Percentiles rank a stretch among this genome's conserved stretches.
Evolutionary conservation across 768 basidiomycete species (phyloP).

Genomic region (Fistulinella prunicolor): DNA sequence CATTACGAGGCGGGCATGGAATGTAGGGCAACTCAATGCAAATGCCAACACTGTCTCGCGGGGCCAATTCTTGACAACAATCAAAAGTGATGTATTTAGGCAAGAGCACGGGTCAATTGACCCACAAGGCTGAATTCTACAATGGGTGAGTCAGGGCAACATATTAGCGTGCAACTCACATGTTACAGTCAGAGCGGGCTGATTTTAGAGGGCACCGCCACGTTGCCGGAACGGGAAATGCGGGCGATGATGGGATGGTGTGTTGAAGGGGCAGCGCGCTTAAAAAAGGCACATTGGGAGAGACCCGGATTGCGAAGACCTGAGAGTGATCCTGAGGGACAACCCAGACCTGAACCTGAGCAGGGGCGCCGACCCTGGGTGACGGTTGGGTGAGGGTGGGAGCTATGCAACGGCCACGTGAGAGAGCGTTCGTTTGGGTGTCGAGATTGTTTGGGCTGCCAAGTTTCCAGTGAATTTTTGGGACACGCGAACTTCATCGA

Average conservation of each 20-base stretch:
- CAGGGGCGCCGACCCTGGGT: background rate
- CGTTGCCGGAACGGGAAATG: background rate
- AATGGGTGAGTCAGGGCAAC: slow-evolving; percentile 19
- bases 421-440: slow-evolving; percentile 17
- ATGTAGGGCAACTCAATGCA: background rate
- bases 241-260: background rate
- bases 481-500: slow-evolving; percentile 17
- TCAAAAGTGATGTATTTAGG: slow-evolving; percentile 1
- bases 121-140: slow-evolving; percentile 5
- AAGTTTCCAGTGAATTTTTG: slow-evolving; percentile 6
- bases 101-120: background rate
- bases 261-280: background rate
- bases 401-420: slow-evolving; percentile 24
- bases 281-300: slow-evolving; percentile 1
- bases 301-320: slow-evolving; percentile 16
- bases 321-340: slow-evolving; percentile 9
- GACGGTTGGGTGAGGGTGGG: slow-evolving; percentile 19
- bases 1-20: slow-evolving; percentile 4
- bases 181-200: slow-evolving; percentile 1
- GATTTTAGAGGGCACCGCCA: slow-evolving; percentile 12
- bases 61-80: slow-evolving; percentile 5
- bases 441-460: slow-evolving; percentile 16
- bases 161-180: slow-evolving; percentile 6
- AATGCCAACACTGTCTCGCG: slow-evolving; percentile 3
- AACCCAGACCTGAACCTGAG: background rate